Percentiles rank a stretch among this genome's conserved stretches.
These are phyloP conservation scores for Gilbertella persicaria DNA, from an alignment of 371 early-diverging fungal species.

Conservation along the genomic window DNA sequence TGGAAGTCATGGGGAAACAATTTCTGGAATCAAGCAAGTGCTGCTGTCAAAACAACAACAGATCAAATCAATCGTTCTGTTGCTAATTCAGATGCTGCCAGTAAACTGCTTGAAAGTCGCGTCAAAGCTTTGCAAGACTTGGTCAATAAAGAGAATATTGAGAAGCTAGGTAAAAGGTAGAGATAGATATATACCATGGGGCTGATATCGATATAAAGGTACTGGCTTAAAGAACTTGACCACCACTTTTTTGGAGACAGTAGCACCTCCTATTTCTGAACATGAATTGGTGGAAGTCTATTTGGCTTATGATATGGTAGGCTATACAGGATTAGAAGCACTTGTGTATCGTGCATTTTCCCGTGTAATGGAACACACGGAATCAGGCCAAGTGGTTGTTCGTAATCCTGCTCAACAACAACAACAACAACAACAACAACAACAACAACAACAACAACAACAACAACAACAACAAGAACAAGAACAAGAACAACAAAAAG, in stretches of 20 bases:
- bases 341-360: conserved; percentile 65
- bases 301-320: conserved; percentile 66
- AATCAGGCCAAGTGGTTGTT: conserved; percentile 67
- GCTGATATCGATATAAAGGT: conserved; percentile 23
- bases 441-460: too few relatives aligned
- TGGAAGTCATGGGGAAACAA: conserved; percentile 57
- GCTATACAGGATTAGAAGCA: conserved; percentile 60
- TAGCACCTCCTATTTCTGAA: conserved; percentile 70
- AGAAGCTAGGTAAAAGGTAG: conserved; percentile 46
- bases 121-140: conserved; percentile 52
- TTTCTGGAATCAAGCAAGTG: conserved; percentile 52
- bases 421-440: neutral
- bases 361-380: conserved; percentile 70
- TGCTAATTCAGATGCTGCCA: conserved; percentile 28
- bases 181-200: neutral
- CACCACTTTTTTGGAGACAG: conserved; percentile 58
- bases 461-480: too few relatives aligned
- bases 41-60: conserved; percentile 52
- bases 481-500: conserved; percentile 31
- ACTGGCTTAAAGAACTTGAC: conserved; percentile 28
- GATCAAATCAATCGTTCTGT: conserved; percentile 48
- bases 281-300: conserved; percentile 70
- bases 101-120: conserved; percentile 59
- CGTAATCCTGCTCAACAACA: conserved; percentile 33
- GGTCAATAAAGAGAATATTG: conserved; percentile 65